Percentiles rank a stretch among this genome's conserved stretches.
Conservation (phyloP, 768 basidiomycete genomes). For the Amanita muscaria region DNA sequence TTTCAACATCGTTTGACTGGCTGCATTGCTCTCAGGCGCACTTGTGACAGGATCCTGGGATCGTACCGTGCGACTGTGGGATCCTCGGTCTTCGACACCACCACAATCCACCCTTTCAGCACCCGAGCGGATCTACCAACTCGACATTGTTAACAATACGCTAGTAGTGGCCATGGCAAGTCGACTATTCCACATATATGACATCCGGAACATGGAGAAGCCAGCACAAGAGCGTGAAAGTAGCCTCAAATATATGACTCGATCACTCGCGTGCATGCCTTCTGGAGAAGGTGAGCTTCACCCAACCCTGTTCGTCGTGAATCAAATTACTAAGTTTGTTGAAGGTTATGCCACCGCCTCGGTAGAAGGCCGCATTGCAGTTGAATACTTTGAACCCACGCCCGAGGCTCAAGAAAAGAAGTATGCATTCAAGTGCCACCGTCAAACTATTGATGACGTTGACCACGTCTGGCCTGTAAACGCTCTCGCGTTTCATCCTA, state of each 20-base stretch:
- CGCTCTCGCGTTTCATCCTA: constrained; percentile 87
- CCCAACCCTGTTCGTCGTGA: too few relatives aligned
- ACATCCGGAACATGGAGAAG: constrained; percentile 67
- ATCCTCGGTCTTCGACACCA: constrained; percentile 53
- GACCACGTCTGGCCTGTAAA: constrained; percentile 98
- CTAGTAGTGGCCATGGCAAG: constrained; percentile 93
- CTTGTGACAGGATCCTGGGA: constrained; percentile 93
- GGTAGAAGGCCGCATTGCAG: constrained; percentile 92
- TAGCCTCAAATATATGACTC: constrained; percentile 91
- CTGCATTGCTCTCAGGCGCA: constrained; percentile 33
- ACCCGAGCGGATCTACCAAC: constrained; percentile 79
- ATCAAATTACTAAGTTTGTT: too few relatives aligned
- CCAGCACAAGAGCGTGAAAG: constrained; percentile 82
- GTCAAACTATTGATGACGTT: constrained; percentile 80
- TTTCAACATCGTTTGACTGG: background rate
- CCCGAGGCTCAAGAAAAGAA: constrained; percentile 70
- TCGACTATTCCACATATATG: constrained; percentile 83
- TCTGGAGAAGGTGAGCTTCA: constrained; percentile 82
- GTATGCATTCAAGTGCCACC: constrained; percentile 97
- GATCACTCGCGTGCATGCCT: constrained; percentile 85
- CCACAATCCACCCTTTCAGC: constrained; percentile 55
- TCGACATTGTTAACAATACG: constrained; percentile 69
- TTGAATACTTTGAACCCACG: constrained; percentile 90
- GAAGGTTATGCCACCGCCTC: constrained; percentile 90
- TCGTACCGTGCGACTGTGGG: constrained; percentile 81